These are phyloP conservation scores for Hordeum pubiflorum DNA, from an alignment of 202 grass and related monocot genomes.

Conservation along the genomic window DNA sequence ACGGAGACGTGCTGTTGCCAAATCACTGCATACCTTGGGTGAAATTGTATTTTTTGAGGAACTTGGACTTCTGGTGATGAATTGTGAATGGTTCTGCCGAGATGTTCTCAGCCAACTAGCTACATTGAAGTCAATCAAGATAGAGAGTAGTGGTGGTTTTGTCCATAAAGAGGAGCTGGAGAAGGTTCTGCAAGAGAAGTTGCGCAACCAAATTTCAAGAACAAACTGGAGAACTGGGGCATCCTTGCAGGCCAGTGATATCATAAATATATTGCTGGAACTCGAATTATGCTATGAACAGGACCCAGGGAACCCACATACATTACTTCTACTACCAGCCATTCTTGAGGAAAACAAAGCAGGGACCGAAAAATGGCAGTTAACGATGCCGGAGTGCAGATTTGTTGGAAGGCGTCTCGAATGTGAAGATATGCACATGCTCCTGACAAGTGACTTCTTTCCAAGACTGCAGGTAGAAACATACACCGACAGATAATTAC, in stretches of 20 bases:
- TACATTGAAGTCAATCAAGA: slow-evolving; percentile 44
- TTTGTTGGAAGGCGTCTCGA: slow-evolving; percentile 68
- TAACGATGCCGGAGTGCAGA: slow-evolving; percentile 41
- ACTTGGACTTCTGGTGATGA: slow-evolving; percentile 66
- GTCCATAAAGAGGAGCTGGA: slow-evolving; percentile 60
- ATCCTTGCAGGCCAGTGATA: slow-evolving; percentile 55
- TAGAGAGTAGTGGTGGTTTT: slow-evolving; percentile 61
- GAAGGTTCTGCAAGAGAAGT: slow-evolving; percentile 51
- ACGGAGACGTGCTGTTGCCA: slow-evolving; percentile 53
- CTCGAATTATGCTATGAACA: slow-evolving; percentile 83
- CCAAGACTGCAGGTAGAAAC: slow-evolving; percentile 67
- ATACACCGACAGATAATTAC: background rate
- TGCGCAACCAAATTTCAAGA: slow-evolving; percentile 38
- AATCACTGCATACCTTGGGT: slow-evolving; percentile 60
- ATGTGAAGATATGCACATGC: slow-evolving; percentile 65
- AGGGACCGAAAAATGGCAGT: slow-evolving; percentile 49
- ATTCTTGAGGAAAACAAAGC: slow-evolving; percentile 62
- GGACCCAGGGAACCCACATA: slow-evolving; percentile 66
- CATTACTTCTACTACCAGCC: slow-evolving; percentile 59
- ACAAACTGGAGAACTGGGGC: slow-evolving; percentile 46
- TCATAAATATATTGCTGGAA: slow-evolving; percentile 76
- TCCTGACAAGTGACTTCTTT: slow-evolving; percentile 77
- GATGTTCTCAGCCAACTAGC: slow-evolving; percentile 53
- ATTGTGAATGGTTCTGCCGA: slow-evolving; percentile 66
- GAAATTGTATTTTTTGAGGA: slow-evolving; percentile 82